A percentile compares a stretch with the other conserved stretches of the same genome.
These are phyloP conservation scores for Ceratobasidium sp. DNA, from an alignment of 1,284 basidiomycete genomes.

Conservation along the genomic window DNA sequence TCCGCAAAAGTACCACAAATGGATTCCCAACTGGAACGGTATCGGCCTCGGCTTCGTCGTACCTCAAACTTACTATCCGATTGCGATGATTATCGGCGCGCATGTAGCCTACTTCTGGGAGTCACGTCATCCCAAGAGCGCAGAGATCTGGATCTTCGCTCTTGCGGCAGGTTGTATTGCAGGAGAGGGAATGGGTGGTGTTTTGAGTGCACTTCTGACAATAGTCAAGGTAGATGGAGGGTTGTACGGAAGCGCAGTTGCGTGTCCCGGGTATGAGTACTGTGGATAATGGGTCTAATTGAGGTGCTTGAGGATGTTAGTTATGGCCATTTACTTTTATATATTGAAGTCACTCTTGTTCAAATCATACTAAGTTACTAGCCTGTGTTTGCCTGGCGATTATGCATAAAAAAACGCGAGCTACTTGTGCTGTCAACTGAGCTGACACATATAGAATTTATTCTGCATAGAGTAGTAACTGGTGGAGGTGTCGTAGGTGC, in stretches of 20 bases:
- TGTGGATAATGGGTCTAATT: conserved; percentile 46
- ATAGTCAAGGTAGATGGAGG: conserved; percentile 44
- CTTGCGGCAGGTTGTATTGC: conserved; percentile 59
- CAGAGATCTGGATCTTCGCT: conserved; percentile 55
- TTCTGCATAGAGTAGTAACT: too few relatives aligned
- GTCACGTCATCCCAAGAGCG: conserved; percentile 55
- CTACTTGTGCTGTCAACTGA: too few relatives aligned
- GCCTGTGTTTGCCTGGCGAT: too few relatives aligned
- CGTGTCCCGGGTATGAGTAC: conserved; percentile 49
- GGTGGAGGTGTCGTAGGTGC: too few relatives aligned
- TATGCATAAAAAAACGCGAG: too few relatives aligned
- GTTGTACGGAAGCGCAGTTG: conserved; percentile 49
- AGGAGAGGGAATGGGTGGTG: conserved; percentile 60
- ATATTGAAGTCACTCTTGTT: neutral
- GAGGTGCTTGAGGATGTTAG: too few relatives aligned
- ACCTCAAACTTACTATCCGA: conserved; percentile 60
- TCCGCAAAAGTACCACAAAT: conserved; percentile 69
- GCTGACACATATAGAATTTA: too few relatives aligned
- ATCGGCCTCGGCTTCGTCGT: conserved; percentile 61
- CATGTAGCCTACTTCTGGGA: conserved; percentile 63
- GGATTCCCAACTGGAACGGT: conserved; percentile 77
- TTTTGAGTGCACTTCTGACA: conserved; percentile 55
- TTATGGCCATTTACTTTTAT: conserved; percentile 1
- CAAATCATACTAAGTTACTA: neutral
- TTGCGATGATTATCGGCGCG: conserved; percentile 65